phyloP scores from a whole-genome alignment of 2,329 filamentous ascomycete genomes.

The Corniculantispora saksenae region DNA sequence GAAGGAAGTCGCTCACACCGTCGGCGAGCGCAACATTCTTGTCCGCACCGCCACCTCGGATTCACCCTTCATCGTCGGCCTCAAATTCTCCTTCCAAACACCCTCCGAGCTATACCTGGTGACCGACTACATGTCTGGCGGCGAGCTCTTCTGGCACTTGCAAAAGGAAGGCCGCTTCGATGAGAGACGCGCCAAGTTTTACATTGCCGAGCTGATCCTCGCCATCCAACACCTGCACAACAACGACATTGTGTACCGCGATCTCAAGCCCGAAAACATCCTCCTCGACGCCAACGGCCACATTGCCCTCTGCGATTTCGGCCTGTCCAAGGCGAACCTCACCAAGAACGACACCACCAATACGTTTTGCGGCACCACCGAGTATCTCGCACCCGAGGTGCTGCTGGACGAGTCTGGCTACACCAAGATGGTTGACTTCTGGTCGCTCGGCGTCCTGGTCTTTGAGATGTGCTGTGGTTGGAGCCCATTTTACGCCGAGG shows the following conservation, averaged over 20 bases:
- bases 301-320: slow-evolving; percentile 96
- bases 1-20: slow-evolving; percentile 96
- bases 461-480: slow-evolving; percentile 99
- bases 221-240: slow-evolving; percentile 94
- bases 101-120: slow-evolving; percentile 97
- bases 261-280: slow-evolving; percentile 97
- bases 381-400: slow-evolving; percentile 95
- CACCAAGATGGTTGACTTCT: slow-evolving; percentile 99
- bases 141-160: slow-evolving; percentile 97
- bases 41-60: slow-evolving; percentile 94
- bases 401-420: slow-evolving; percentile 95
- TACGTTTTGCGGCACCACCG: slow-evolving; percentile 97
- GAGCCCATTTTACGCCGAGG: slow-evolving; percentile 98
- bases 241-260: slow-evolving; percentile 96
- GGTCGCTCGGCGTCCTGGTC: slow-evolving; percentile 94
- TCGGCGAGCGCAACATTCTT: slow-evolving; percentile 95
- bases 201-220: slow-evolving; percentile 95
- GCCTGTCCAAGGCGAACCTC: slow-evolving; percentile 93
- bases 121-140: slow-evolving; percentile 98
- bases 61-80: slow-evolving; percentile 94
- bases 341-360: slow-evolving; percentile 98
- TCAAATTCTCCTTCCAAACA: slow-evolving; percentile 99
- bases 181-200: slow-evolving; percentile 94
- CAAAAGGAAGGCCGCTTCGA: slow-evolving; percentile 96
- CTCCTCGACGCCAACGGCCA: slow-evolving; percentile 95